Evolutionary conservation across 768 basidiomycete species (phyloP).

Genomic region (Sarcodon sp.): DNA sequence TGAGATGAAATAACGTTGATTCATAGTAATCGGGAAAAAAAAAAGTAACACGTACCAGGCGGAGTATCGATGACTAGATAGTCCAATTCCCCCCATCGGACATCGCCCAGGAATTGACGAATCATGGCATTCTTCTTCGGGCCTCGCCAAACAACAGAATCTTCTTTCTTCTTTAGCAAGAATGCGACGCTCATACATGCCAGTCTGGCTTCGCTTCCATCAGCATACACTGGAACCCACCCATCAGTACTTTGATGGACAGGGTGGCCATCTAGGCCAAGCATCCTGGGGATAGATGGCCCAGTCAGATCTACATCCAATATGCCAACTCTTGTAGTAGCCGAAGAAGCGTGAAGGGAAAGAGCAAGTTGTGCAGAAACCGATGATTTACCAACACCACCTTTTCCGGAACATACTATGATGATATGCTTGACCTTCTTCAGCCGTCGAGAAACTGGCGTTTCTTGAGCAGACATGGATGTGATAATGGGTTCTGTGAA

Average conservation of each 20-base stretch:
- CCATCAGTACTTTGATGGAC: constrained; percentile 92
- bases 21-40: constrained; percentile 6
- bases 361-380: constrained; percentile 87
- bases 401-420: constrained; percentile 92
- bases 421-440: constrained; percentile 71
- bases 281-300: constrained; percentile 91
- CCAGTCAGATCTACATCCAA: constrained; percentile 92
- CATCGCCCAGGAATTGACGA: constrained; percentile 86
- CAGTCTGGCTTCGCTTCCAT: constrained; percentile 59
- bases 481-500: not conserved
- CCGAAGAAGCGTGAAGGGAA: constrained; percentile 61
- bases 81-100: constrained; percentile 91
- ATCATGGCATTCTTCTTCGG: constrained; percentile 99
- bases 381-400: constrained; percentile 98
- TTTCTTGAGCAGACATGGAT: constrained; percentile 20
- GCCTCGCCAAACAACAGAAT: constrained; percentile 96
- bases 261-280: constrained; percentile 74
- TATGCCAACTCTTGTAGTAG: constrained; percentile 67
- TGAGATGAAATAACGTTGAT: constrained; percentile 18
- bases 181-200: constrained; percentile 98
- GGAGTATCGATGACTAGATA: constrained; percentile 95
- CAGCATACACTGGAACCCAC: constrained; percentile 97
- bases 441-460: constrained; percentile 62
- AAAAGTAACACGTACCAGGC: constrained; percentile 47
- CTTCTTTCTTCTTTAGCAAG: constrained; percentile 76